Evolutionary conservation across 2,329 filamentous ascomycete genomes (phyloP), one percentile per base, ranked within the genome.

Genomic region (Ceratocystis harringtonii): DNA sequence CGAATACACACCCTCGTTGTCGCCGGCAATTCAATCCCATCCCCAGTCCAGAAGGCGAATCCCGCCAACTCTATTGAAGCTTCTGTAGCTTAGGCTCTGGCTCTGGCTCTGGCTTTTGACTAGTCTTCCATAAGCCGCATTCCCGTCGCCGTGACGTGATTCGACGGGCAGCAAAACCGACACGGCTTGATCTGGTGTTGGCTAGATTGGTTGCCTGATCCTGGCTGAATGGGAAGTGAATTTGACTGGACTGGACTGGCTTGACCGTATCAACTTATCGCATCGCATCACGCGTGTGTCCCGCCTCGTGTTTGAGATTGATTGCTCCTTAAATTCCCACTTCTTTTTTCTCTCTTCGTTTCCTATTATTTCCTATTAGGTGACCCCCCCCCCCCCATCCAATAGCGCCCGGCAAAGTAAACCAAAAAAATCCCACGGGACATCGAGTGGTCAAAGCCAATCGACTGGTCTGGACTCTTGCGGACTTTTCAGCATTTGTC

Each of bases 331-430:
- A 12, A 52, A 36, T 36, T 52, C 15, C 48, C 48, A 52, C 55
- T 19, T 60, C 55, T 60, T 36, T 60, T 60, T 60, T 60, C 32
- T 36, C 7, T 60, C 8, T 25, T 60, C 32, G 32, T 76, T 76
- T 41, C 75, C 71, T 48, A 75, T 65, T 36, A 55, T 50, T 41
- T 25, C 22, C 22, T 25, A 25, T 25, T 25, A 25, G 32, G 32
- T 36, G 32, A 36, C 32, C 32, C 32, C 10, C 32, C 10, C 32
- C 68, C 65, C 30, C 58, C 65, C 1, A 65, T 19, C 22, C 48
- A 52, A 52, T 52, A 52, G 32, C 22, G 48, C 48, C 48, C 10
- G 48, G 3, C 22, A 52, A 25, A 52, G 48, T 52, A 52, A 52
- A 52, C 22, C 22, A 28, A 52, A 52, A 25, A 19, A 52, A 52